phyloP scores from a whole-genome alignment of 1,284 basidiomycete species.

The Exsudoporus floridanus region DNA sequence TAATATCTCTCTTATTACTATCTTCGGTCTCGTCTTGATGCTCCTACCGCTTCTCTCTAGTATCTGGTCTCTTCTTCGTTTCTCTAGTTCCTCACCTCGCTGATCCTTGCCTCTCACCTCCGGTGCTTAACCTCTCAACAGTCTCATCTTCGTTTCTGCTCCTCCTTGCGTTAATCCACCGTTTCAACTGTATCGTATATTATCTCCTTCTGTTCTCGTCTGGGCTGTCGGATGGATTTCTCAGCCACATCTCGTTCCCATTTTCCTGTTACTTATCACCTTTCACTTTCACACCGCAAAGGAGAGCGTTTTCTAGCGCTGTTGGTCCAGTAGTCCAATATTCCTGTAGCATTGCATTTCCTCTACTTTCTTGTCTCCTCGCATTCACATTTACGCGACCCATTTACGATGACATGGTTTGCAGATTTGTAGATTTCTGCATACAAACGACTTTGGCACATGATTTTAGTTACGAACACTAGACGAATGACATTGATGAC shows the following conservation, averaged over 20 bases:
- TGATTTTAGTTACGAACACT: conserved; percentile 25
- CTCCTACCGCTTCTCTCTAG: conserved; percentile 20
- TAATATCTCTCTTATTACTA: conserved; percentile 39
- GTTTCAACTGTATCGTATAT: conserved; percentile 36
- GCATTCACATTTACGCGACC: conserved; percentile 16
- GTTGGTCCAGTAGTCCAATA: conserved; percentile 31
- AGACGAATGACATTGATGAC: conserved; percentile 27
- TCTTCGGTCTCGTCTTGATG: conserved; percentile 27
- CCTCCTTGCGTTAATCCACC: conserved; percentile 29
- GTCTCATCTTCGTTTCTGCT: conserved; percentile 24
- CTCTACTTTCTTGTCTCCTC: conserved; percentile 19
- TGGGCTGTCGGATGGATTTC: conserved; percentile 35
- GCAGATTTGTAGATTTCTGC: conserved; percentile 36
- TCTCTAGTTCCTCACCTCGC: conserved; percentile 12
- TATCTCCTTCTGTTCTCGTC: conserved; percentile 29
- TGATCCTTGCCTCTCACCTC: conserved; percentile 16
- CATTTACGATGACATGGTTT: conserved; percentile 14
- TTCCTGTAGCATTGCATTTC: conserved; percentile 37
- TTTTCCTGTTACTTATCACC: conserved; percentile 35
- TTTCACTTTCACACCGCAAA: conserved; percentile 30
- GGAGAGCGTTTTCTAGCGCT: conserved; percentile 31
- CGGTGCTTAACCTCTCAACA: conserved; percentile 8
- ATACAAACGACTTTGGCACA: conserved; percentile 21
- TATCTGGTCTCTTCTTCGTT: conserved; percentile 12
- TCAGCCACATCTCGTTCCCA: conserved; percentile 24